Evolutionary conservation across 2,329 filamentous ascomycete genomes (phyloP).

Genomic region (Stemphylium vesicarium): DNA sequence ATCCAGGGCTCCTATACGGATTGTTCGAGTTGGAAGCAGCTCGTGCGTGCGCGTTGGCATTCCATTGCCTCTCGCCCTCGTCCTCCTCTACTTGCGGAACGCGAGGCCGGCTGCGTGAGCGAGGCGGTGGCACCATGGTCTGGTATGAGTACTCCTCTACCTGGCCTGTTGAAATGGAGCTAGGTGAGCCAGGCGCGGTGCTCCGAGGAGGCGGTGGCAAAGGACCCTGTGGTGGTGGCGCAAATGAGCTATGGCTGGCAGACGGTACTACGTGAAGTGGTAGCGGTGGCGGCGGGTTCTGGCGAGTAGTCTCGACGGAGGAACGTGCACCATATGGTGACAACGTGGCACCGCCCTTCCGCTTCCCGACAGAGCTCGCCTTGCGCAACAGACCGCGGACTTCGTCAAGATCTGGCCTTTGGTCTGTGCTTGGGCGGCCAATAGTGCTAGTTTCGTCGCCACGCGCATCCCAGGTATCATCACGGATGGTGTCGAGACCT

Average conservation of each 20-base stretch:
- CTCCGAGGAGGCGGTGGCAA: slow-evolving; percentile 28
- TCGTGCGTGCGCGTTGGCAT: background rate
- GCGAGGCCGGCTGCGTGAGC: slow-evolving; percentile 26
- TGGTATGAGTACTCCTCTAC: slow-evolving; percentile 45
- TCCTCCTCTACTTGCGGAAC: slow-evolving; percentile 26
- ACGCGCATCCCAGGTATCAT: slow-evolving; percentile 53
- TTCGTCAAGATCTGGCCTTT: slow-evolving; percentile 54
- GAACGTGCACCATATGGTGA: slow-evolving; percentile 28
- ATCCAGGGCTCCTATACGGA: slow-evolving; percentile 17
- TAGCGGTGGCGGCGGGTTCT: slow-evolving; percentile 36
- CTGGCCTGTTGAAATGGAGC: slow-evolving; percentile 40
- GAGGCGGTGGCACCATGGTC: slow-evolving; percentile 39
- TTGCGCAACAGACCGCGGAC: slow-evolving; percentile 54
- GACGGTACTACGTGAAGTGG: slow-evolving; percentile 36
- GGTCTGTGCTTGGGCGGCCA: slow-evolving; percentile 51
- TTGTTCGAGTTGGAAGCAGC: slow-evolving; percentile 14
- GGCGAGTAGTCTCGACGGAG: slow-evolving; percentile 26
- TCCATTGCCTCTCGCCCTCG: slow-evolving; percentile 24
- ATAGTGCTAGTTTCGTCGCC: slow-evolving; percentile 49
- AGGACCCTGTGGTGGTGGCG: slow-evolving; percentile 23
- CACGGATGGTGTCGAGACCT: slow-evolving; percentile 52
- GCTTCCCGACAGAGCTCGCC: slow-evolving; percentile 53
- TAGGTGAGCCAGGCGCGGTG: slow-evolving; percentile 38
- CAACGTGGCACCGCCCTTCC: slow-evolving; percentile 41
- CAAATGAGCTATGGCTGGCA: slow-evolving; percentile 30